Evolutionary conservation across 345 rosid species (phyloP).

Genomic region (Capsella bursapastoris): DNA sequence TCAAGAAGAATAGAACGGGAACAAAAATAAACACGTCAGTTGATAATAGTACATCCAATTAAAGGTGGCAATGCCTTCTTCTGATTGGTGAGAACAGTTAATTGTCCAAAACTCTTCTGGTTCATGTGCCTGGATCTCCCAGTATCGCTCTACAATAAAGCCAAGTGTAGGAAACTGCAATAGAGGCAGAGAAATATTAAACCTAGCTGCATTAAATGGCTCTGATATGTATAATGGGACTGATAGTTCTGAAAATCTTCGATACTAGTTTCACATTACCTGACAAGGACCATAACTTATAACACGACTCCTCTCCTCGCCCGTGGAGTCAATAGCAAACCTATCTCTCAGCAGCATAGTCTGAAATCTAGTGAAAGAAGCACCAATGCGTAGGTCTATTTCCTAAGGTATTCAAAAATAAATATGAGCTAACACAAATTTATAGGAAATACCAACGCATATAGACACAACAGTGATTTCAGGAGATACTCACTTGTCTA

Average conservation of each 20-base stretch:
- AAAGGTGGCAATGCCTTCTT: constrained; percentile 79
- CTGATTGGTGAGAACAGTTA: constrained; percentile 82
- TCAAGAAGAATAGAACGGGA: constrained; percentile 19
- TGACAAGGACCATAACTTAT: constrained; percentile 99
- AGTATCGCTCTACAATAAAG: constrained; percentile 90
- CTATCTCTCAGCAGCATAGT: constrained; percentile 87
- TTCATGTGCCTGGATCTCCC: constrained; percentile 97
- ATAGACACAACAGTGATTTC: constrained; percentile 3
- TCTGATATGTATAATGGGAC: constrained; percentile 29
- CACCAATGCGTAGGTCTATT: constrained; percentile 96
- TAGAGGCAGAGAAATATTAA: constrained; percentile 36
- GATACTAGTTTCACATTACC: constrained; percentile 52
- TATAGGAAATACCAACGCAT: constrained; percentile 3
- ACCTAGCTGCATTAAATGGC: constrained; percentile 9
- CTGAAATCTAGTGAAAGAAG: constrained; percentile 97
- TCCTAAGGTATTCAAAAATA: constrained; percentile 54
- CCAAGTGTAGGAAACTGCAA: constrained; percentile 95
- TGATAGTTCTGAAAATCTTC: neutral
- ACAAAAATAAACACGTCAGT: constrained; percentile 20
- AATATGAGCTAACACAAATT: neutral
- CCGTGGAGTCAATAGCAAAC: constrained; percentile 68
- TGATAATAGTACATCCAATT: constrained; percentile 73
- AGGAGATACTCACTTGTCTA: constrained; percentile 76
- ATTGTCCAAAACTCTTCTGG: constrained; percentile 96
- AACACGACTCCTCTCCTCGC: constrained; percentile 84